Conservation (phyloP, 345 rosid species). For the Erysimum cheiranthoides region DNA sequence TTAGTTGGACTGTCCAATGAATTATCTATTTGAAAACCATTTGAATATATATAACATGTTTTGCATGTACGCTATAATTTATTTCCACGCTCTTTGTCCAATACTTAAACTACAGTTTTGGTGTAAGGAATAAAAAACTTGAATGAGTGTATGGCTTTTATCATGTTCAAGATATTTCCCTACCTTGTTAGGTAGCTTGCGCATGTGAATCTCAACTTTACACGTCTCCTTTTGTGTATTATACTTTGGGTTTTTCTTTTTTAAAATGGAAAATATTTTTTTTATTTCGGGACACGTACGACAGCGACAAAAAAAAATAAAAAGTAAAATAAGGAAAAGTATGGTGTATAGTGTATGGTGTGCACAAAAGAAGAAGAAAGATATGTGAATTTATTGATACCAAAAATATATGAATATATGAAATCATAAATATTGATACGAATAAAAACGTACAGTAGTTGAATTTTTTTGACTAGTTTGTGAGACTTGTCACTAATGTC, state of each 20-base stretch:
- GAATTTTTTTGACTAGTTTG: slow-evolving; percentile 27
- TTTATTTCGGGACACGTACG: background rate
- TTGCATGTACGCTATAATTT: background rate
- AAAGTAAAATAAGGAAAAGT: too few relatives aligned
- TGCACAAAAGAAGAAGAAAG: background rate
- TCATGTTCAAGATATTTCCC: background rate
- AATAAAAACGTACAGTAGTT: background rate
- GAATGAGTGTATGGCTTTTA: background rate
- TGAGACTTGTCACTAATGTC: background rate
- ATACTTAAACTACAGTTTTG: background rate
- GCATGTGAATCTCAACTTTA: background rate
- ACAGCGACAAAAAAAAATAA: background rate
- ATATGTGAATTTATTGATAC: background rate
- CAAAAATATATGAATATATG: background rate
- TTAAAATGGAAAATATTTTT: background rate
- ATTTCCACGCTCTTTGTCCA: background rate
- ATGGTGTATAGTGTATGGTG: background rate
- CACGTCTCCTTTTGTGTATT: background rate
- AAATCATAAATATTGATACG: background rate
- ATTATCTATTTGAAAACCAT: background rate
- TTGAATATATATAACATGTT: background rate
- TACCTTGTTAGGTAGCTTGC: background rate
- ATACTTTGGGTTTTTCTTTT: background rate
- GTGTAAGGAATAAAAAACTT: background rate
- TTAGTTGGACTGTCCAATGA: too few relatives aligned